Evolutionary conservation across 257 asterid genomes (phyloP).

Genomic region (Coffea canephora): DNA sequence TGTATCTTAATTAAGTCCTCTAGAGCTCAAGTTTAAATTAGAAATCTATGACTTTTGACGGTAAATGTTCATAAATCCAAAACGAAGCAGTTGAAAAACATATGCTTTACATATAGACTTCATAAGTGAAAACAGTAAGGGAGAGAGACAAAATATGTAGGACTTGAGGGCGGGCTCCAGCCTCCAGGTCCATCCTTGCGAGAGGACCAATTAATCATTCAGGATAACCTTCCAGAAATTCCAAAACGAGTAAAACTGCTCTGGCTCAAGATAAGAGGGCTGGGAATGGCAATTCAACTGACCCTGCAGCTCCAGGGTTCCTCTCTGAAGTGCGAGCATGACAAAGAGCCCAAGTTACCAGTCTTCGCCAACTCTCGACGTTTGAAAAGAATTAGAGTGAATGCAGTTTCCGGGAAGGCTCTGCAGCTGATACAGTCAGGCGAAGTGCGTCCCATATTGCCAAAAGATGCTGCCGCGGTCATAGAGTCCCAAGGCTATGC

Average conservation of each 20-base stretch:
- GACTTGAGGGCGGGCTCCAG: no score
- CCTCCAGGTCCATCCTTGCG: no score
- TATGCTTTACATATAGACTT: no score
- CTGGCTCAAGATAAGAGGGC: conserved; percentile 25
- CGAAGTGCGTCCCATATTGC: conserved; percentile 52
- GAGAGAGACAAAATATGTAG: no score
- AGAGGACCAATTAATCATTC: not conserved
- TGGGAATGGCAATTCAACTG: conserved; percentile 49
- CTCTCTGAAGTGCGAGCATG: conserved; percentile 22
- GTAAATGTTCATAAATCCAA: no score
- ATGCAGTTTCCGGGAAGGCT: conserved; percentile 51
- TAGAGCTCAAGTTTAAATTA: no score
- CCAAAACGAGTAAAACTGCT: not conserved
- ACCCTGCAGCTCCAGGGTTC: conserved; percentile 45
- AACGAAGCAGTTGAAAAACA: no score
- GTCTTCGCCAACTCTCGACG: conserved; percentile 37
- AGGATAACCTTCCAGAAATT: not conserved
- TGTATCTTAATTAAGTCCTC: no score
- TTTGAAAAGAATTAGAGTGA: conserved; percentile 26
- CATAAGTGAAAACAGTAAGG: no score
- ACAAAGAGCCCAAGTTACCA: conserved; percentile 30
- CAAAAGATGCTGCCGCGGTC: conserved; percentile 71
- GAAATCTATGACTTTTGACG: no score
- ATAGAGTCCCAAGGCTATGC: conserved; percentile 63
- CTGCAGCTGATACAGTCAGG: conserved; percentile 81